Evolutionary conservation across 176 grass and related monocot species (phyloP).

Genomic region (Guadua angustifolia): DNA sequence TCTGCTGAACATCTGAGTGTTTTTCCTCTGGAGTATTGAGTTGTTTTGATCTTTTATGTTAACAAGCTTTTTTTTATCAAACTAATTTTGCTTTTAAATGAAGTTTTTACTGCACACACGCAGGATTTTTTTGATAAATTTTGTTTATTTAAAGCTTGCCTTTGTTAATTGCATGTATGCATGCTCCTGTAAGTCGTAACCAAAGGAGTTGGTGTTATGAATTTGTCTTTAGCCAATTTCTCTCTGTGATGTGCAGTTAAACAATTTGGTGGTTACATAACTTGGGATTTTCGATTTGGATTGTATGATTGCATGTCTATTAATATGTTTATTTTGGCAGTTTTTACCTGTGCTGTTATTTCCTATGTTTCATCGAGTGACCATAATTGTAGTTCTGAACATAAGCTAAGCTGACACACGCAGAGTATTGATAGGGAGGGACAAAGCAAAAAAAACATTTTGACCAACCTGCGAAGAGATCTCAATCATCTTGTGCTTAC

Average conservation of each 20-base stretch:
- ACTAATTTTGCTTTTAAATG: neutral
- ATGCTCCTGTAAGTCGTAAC: neutral
- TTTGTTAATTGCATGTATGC: slow-evolving; percentile 8
- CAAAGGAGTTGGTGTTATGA: neutral
- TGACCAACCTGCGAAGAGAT: neutral
- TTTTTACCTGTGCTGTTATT: neutral
- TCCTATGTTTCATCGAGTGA: slow-evolving; percentile 6
- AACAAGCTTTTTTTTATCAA: neutral
- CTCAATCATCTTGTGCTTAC: slow-evolving; percentile 11
- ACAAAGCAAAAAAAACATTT: slow-evolving; percentile 5
- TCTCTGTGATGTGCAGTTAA: slow-evolving; percentile 14
- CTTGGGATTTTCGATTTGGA: slow-evolving; percentile 31
- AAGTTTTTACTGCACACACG: neutral
- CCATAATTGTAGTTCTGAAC: neutral
- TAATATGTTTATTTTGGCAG: slow-evolving; percentile 26
- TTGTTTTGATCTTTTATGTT: slow-evolving; percentile 18
- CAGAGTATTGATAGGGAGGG: slow-evolving; percentile 3
- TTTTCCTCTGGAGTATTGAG: neutral
- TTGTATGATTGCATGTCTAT: neutral
- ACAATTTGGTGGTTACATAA: neutral
- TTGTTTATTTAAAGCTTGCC: neutral
- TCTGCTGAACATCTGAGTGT: neutral
- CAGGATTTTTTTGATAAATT: neutral
- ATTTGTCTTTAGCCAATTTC: neutral
- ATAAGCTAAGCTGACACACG: neutral